Conservation (phyloP, 2,329 filamentous ascomycete genomes). For the Cercospora nicotianae region DNA sequence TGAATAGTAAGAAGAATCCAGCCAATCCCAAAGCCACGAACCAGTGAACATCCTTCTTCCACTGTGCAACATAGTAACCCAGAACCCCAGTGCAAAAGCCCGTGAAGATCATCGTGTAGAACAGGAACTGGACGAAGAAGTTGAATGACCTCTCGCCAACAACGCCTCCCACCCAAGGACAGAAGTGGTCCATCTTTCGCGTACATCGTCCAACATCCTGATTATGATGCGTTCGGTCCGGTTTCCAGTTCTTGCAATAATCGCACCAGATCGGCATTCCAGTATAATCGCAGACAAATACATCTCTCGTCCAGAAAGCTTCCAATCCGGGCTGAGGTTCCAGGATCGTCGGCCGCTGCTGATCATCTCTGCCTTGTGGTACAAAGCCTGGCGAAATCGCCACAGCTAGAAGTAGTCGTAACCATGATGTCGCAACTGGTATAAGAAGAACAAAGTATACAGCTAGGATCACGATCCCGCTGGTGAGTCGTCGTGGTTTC, state of each 20-base stretch:
- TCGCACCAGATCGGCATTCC: constrained; percentile 87
- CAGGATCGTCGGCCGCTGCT: constrained; percentile 24
- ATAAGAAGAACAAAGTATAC: constrained; percentile 72
- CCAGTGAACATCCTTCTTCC: constrained; percentile 56
- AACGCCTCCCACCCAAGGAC: constrained; percentile 92
- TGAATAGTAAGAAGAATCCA: constrained; percentile 77
- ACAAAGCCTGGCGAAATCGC: constrained; percentile 71
- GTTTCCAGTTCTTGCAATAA: constrained; percentile 81
- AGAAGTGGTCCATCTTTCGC: constrained; percentile 91
- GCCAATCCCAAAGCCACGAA: constrained; percentile 66
- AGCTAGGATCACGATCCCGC: constrained; percentile 68
- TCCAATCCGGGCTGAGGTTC: constrained; percentile 66
- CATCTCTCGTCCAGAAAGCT: constrained; percentile 75
- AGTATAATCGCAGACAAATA: constrained; percentile 79
- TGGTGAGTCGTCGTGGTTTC: constrained; percentile 47
- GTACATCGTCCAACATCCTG: constrained; percentile 79
- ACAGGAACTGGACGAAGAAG: constrained; percentile 85
- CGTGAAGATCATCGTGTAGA: constrained; percentile 70
- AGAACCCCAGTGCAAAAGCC: constrained; percentile 62
- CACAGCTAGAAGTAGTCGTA: constrained; percentile 69
- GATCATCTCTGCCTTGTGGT: constrained; percentile 55
- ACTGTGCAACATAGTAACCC: constrained; percentile 62
- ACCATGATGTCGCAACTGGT: constrained; percentile 65
- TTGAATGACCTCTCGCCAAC: constrained; percentile 80
- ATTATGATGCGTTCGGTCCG: constrained; percentile 84